Conservation (phyloP, 148 eudicot species). For the Chenopodium quinoa region DNA sequence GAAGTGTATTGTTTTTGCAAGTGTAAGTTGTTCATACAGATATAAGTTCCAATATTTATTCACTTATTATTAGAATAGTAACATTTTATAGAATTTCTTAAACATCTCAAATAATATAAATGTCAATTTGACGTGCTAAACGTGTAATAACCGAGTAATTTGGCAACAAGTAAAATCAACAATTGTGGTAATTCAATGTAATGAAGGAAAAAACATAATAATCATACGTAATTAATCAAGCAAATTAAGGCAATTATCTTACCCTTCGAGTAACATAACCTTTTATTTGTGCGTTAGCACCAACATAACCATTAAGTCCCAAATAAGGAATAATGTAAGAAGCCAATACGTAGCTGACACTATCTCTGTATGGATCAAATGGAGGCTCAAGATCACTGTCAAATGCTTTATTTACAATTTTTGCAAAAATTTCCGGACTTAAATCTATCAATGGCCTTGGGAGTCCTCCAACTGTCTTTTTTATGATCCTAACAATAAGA, state of each 20-base stretch:
- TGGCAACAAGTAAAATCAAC: no score
- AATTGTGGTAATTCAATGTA: no score
- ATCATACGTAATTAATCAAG: no score
- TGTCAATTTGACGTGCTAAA: no score
- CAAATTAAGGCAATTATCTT: not conserved
- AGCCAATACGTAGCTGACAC: constrained; percentile 56
- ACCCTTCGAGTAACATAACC: constrained; percentile 52
- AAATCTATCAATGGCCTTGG: constrained; percentile 71
- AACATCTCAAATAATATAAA: no score
- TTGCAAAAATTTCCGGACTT: constrained; percentile 46
- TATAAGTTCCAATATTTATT: no score
- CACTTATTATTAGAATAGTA: no score
- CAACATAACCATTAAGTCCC: constrained; percentile 72
- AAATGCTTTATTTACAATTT: constrained; percentile 50
- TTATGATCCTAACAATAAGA: constrained; percentile 42
- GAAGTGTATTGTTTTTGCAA: no score
- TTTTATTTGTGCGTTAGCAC: constrained; percentile 47
- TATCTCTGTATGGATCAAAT: constrained; percentile 68
- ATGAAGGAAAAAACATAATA: no score
- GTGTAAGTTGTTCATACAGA: no score
- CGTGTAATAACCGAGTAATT: no score
- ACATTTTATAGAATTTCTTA: no score
- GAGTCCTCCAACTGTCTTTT: constrained; percentile 58
- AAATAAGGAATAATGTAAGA: constrained; percentile 63
- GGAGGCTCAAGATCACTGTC: constrained; percentile 52